Conservation (phyloP, 1,139 yeast genomes). For the Fermentozyma sake region DNA sequence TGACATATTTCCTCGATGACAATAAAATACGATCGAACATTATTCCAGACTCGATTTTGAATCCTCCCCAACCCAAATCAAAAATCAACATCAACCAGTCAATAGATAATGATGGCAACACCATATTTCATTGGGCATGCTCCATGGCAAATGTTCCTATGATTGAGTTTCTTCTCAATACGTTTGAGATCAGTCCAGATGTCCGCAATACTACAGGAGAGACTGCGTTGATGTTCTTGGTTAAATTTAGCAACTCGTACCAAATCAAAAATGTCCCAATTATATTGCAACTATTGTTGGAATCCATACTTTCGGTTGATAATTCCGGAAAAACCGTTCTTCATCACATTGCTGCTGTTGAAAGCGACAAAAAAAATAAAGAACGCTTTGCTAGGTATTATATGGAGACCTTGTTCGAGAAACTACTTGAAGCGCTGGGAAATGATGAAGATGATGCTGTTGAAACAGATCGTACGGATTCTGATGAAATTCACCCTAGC, state of each 20-base stretch:
- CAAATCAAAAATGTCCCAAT: slow-evolving; percentile 73
- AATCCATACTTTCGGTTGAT: slow-evolving; percentile 72
- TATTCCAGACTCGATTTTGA: slow-evolving; percentile 30
- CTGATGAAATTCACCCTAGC: slow-evolving; percentile 8
- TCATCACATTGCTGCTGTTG: slow-evolving; percentile 68
- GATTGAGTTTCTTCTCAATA: slow-evolving; percentile 64
- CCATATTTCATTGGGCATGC: slow-evolving; percentile 95
- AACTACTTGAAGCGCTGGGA: slow-evolving; percentile 31
- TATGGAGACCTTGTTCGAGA: slow-evolving; percentile 70
- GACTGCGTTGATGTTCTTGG: slow-evolving; percentile 84
- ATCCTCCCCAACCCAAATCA: slow-evolving; percentile 41
- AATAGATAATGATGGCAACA: slow-evolving; percentile 89
- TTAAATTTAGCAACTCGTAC: slow-evolving; percentile 80
- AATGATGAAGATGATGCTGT: slow-evolving; percentile 11
- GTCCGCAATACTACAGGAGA: slow-evolving; percentile 67
- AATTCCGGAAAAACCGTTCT: slow-evolving; percentile 66
- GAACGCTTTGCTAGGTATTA: slow-evolving; percentile 79
- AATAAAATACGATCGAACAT: slow-evolving; percentile 12
- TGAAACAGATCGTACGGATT: too few species aligned
- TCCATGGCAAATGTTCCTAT: slow-evolving; percentile 77
- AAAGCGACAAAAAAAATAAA: slow-evolving; percentile 40
- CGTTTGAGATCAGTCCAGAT: slow-evolving; percentile 61
- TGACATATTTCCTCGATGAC: slow-evolving; percentile 39
- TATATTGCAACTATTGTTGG: slow-evolving; percentile 68
- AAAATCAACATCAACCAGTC: slow-evolving; percentile 70